phyloP scores from a whole-genome alignment of 1,284 basidiomycete genomes.

The Heterobasidion occidentale region DNA sequence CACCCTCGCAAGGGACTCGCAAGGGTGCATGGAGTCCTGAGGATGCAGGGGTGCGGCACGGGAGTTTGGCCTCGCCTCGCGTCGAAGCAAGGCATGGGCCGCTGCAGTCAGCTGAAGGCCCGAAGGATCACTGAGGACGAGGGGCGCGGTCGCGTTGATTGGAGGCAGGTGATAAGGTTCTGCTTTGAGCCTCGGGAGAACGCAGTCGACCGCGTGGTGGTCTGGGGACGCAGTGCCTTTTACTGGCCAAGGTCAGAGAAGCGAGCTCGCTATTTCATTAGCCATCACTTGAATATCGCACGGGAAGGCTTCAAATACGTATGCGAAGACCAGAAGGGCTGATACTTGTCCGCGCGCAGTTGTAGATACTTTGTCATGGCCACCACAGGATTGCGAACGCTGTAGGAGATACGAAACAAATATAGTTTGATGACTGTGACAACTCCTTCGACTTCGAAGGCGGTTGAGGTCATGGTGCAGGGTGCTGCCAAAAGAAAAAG shows the following conservation, averaged over 20 bases:
- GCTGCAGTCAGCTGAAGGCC: not conserved
- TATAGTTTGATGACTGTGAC: too few relatives aligned
- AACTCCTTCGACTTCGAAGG: too few relatives aligned
- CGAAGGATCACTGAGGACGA: not conserved
- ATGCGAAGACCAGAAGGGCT: too few relatives aligned
- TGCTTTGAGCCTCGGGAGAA: not conserved
- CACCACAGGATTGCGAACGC: too few relatives aligned
- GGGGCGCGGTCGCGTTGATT: not conserved
- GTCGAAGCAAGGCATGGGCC: not conserved
- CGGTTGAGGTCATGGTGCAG: not conserved
- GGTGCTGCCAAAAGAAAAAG: not conserved
- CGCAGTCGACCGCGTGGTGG: not conserved
- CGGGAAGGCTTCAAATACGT: too few relatives aligned
- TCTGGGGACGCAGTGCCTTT: not conserved
- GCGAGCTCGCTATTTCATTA: not conserved
- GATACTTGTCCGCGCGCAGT: too few relatives aligned
- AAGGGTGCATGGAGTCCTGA: not conserved
- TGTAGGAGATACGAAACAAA: too few relatives aligned
- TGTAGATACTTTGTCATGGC: too few relatives aligned
- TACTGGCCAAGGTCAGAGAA: not conserved
- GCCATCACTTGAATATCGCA: not conserved
- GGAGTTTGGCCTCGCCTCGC: not conserved
- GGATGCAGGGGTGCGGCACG: not conserved
- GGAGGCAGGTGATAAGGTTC: not conserved
- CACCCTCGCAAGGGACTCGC: not conserved